Percentiles rank a stretch among this genome's conserved stretches.
Conservation (phyloP, 441 rosid genomes). For the Erysimum cheiri region DNA sequence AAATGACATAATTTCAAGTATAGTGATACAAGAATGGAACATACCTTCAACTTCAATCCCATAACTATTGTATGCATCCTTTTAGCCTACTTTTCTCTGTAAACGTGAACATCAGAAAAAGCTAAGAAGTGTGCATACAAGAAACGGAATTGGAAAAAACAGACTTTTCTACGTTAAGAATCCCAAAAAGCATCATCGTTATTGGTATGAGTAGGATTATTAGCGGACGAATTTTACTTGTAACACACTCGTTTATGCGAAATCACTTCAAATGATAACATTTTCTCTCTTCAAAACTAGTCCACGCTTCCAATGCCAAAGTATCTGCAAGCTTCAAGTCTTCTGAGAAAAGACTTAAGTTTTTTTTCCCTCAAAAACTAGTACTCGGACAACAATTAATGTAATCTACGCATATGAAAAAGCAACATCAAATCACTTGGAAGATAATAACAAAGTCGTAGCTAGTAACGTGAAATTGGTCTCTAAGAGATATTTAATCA, state of each 20-base stretch:
- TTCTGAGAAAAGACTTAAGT: slow-evolving; percentile 23
- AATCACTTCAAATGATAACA: slow-evolving; percentile 54
- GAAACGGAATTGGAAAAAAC: slow-evolving; percentile 49
- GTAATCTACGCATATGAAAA: neutral
- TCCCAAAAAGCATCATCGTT: slow-evolving; percentile 63
- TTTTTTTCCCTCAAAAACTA: slow-evolving; percentile 39
- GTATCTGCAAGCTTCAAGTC: slow-evolving; percentile 56
- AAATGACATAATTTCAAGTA: slow-evolving; percentile 51
- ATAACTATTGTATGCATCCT: neutral
- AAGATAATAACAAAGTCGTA: slow-evolving; percentile 42
- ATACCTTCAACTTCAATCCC: slow-evolving; percentile 31
- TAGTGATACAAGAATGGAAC: slow-evolving; percentile 47
- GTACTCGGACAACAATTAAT: slow-evolving; percentile 28
- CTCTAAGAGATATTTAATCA: slow-evolving; percentile 6
- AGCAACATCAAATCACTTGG: slow-evolving; percentile 1
- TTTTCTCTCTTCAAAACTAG: slow-evolving; percentile 48
- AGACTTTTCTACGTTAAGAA: slow-evolving; percentile 70
- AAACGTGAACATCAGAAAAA: slow-evolving; percentile 15
- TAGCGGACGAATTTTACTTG: slow-evolving; percentile 40
- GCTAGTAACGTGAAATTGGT: neutral
- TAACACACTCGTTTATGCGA: slow-evolving; percentile 58
- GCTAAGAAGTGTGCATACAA: neutral
- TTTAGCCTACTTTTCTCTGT: slow-evolving; percentile 47
- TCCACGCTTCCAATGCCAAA: slow-evolving; percentile 49
- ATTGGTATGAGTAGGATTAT: slow-evolving; percentile 43